Conservation (phyloP, 495 filamentous ascomycete genomes). For the Chaetomium tenue region DNA sequence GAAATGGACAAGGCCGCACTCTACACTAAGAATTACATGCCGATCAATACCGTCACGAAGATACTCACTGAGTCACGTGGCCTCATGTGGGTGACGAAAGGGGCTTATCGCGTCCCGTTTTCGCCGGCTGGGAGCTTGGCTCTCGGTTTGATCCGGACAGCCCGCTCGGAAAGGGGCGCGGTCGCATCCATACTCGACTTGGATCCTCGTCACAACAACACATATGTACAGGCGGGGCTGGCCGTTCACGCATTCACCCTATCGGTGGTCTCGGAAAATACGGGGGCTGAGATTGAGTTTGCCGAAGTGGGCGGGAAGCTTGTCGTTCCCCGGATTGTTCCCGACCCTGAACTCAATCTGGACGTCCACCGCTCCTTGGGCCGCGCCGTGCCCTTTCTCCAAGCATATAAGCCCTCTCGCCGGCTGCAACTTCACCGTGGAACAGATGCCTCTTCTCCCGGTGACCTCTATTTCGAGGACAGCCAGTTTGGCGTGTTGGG, state of each 20-base stretch:
- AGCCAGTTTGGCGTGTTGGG: conserved; percentile 25
- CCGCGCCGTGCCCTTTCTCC: too few relatives aligned
- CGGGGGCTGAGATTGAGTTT: conserved; percentile 39
- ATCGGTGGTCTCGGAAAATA: conserved; percentile 28
- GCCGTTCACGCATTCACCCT: conserved; percentile 33
- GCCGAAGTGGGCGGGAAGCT: conserved; percentile 39
- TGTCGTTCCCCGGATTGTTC: conserved; percentile 40
- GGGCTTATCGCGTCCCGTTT: conserved; percentile 39
- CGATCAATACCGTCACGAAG: conserved; percentile 39
- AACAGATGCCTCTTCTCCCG: background rate
- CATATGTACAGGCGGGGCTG: conserved; percentile 30
- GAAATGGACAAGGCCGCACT: conserved; percentile 35
- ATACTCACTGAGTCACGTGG: conserved; percentile 40
- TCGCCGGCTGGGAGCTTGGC: conserved; percentile 41
- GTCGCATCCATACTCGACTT: conserved; percentile 40
- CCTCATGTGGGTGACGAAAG: conserved; percentile 44
- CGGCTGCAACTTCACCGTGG: conserved; percentile 27
- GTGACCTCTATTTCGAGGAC: conserved; percentile 38
- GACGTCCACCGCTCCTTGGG: conserved; percentile 36
- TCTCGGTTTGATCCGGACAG: conserved; percentile 41
- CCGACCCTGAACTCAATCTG: conserved; percentile 41
- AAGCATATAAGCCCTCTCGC: too few relatives aligned
- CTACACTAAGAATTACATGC: conserved; percentile 25
- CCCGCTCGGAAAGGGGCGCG: conserved; percentile 38
- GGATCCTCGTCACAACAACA: conserved; percentile 30